Conservation (phyloP, 768 basidiomycete species). For the Leucocoprinus leucothites region DNA sequence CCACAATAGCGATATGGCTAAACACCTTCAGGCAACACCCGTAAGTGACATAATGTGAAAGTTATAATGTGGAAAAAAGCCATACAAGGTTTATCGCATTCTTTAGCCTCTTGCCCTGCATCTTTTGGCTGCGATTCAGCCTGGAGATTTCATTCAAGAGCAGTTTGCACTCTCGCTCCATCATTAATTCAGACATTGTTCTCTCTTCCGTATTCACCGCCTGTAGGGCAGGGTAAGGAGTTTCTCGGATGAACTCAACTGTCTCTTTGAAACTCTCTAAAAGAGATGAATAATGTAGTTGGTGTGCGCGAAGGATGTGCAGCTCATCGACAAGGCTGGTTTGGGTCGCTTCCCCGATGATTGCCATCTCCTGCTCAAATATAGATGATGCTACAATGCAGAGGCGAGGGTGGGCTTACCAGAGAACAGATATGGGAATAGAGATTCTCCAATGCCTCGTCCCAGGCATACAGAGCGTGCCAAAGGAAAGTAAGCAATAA, state of each 20-base stretch:
- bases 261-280: slow-evolving; percentile 46
- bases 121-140: slow-evolving; percentile 31
- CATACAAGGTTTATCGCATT: slow-evolving; percentile 43
- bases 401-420: slow-evolving; percentile 29
- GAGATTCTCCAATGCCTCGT: slow-evolving; percentile 51
- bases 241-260: slow-evolving; percentile 41
- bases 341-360: slow-evolving; percentile 35
- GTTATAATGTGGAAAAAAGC: neutral
- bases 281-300: slow-evolving; percentile 46
- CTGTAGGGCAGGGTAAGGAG: slow-evolving; percentile 36
- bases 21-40: slow-evolving; percentile 44
- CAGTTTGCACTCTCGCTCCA: slow-evolving; percentile 35
- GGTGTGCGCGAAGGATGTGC: slow-evolving; percentile 50
- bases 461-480: slow-evolving; percentile 63
- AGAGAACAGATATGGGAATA: slow-evolving; percentile 48
- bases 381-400: neutral
- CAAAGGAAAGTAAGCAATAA: slow-evolving; percentile 52
- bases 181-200: slow-evolving; percentile 16
- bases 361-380: slow-evolving; percentile 39
- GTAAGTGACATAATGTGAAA: neutral
- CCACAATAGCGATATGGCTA: slow-evolving; percentile 46
- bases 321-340: slow-evolving; percentile 45
- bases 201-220: slow-evolving; percentile 1
- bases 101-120: slow-evolving; percentile 34
- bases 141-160: slow-evolving; percentile 42